Conservation (phyloP, 2,329 filamentous ascomycete species). For the Metarhizium anisopliae region DNA sequence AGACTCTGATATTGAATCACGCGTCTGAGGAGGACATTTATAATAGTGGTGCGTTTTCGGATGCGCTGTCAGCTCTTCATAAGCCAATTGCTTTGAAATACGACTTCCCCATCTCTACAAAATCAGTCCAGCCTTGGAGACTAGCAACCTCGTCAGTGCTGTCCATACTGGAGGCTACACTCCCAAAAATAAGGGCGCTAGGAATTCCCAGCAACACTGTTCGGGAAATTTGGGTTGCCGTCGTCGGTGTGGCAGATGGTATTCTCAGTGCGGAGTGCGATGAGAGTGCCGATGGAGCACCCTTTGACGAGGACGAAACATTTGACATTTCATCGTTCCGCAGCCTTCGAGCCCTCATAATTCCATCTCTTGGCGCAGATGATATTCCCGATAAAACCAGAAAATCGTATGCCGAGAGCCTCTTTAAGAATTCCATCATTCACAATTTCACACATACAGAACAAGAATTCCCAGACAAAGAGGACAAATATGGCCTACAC, state of each 20-base stretch:
- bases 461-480: constrained; percentile 40
- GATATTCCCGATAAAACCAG: constrained; percentile 59
- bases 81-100: constrained; percentile 75
- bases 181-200: constrained; percentile 49
- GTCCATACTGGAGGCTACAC: constrained; percentile 55
- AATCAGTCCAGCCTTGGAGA: constrained; percentile 66
- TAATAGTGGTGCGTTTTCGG: constrained; percentile 53
- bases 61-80: constrained; percentile 57
- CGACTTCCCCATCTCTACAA: constrained; percentile 61
- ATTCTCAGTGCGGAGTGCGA: constrained; percentile 58
- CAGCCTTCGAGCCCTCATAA: constrained; percentile 61
- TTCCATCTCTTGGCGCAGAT: constrained; percentile 60
- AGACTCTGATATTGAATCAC: constrained; percentile 50
- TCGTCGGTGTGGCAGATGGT: constrained; percentile 58
- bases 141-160: constrained; percentile 66
- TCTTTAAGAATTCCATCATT: constrained; percentile 78
- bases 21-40: constrained; percentile 60
- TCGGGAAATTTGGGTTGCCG: constrained; percentile 59
- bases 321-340: constrained; percentile 75
- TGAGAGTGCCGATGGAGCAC: constrained; percentile 31
- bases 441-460: constrained; percentile 53
- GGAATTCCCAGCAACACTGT: constrained; percentile 35
- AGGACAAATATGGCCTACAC: constrained; percentile 40
- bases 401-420: constrained; percentile 59
- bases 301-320: constrained; percentile 59